Conservation (phyloP, 2,329 filamentous ascomycete genomes). For the Colletotrichum caudatum region DNA sequence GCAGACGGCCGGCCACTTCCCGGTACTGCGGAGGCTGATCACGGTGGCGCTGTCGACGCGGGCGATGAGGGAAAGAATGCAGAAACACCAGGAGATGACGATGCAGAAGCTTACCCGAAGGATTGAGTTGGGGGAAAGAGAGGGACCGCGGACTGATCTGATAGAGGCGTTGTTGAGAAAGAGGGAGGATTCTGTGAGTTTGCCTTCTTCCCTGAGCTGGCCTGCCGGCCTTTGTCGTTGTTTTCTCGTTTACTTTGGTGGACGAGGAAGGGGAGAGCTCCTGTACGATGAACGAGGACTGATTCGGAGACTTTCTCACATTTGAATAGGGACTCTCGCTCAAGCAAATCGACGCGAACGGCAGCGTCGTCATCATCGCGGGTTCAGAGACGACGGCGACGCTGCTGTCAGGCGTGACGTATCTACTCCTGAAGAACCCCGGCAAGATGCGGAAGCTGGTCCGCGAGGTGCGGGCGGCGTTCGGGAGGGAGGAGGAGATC, state of each 20-base stretch:
- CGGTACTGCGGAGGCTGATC: slow-evolving; percentile 1
- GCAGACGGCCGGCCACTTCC: slow-evolving; percentile 31
- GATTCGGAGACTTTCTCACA: not conserved
- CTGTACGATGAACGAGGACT: not conserved
- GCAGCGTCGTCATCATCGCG: slow-evolving; percentile 45
- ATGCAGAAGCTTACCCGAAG: slow-evolving; percentile 37
- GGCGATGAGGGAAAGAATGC: slow-evolving; percentile 5
- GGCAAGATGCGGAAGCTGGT: slow-evolving; percentile 48
- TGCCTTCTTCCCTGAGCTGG: not conserved
- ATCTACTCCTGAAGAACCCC: slow-evolving; percentile 49
- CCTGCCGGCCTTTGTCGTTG: too few relatives aligned
- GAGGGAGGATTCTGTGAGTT: slow-evolving; percentile 39
- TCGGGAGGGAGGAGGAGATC: slow-evolving; percentile 53
- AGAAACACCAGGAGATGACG: slow-evolving; percentile 7
- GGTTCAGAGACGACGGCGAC: slow-evolving; percentile 53
- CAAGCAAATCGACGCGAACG: slow-evolving; percentile 39
- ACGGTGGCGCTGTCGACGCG: slow-evolving; percentile 21
- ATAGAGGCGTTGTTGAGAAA: slow-evolving; percentile 41
- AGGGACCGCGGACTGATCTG: slow-evolving; percentile 28
- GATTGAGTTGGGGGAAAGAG: slow-evolving; percentile 35
- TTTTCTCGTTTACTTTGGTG: not conserved
- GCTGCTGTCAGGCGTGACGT: slow-evolving; percentile 46
- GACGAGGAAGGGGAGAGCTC: not conserved
- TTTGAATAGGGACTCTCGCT: slow-evolving; percentile 24
- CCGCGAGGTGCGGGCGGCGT: slow-evolving; percentile 53